A percentile compares a stretch with the other conserved stretches of the same genome.
Conservation (phyloP, 495 filamentous ascomycete genomes). For the Podospora conica region DNA sequence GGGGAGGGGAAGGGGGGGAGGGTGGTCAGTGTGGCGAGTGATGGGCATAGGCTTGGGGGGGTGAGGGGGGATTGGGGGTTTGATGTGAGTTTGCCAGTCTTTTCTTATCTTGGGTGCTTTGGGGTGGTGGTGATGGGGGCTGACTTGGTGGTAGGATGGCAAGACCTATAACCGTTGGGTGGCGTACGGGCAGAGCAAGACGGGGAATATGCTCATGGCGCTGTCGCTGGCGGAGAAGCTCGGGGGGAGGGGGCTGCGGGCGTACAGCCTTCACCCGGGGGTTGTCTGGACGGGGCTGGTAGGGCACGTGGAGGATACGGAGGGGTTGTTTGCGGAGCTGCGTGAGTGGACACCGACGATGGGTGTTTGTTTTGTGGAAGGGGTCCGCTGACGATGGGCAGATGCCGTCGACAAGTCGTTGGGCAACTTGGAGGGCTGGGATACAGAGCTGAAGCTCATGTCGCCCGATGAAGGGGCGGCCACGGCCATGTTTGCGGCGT, state of each 20-base stretch:
- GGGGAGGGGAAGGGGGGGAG: constrained; percentile 19
- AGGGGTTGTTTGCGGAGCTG: constrained; percentile 16
- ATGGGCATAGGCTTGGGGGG: constrained; percentile 41
- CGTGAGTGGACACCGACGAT: no score
- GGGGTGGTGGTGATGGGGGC: not conserved
- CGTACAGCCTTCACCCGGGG: constrained; percentile 44
- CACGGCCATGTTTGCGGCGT: constrained; percentile 48
- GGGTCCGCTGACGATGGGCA: not conserved
- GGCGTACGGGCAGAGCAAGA: constrained; percentile 47
- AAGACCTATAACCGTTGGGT: constrained; percentile 42
- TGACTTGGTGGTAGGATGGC: no score
- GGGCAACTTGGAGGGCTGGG: constrained; percentile 29
- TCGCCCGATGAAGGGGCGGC: constrained; percentile 42
- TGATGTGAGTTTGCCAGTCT: constrained; percentile 22
- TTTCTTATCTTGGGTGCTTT: not conserved
- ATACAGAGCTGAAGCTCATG: constrained; percentile 33
- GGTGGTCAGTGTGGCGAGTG: constrained; percentile 36
- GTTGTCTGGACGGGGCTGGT: constrained; percentile 28
- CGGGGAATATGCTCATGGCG: constrained; percentile 49
- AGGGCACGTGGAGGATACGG: constrained; percentile 27
- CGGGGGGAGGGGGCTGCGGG: constrained; percentile 21
- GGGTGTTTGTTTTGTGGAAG: not conserved
- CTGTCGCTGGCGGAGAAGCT: constrained; percentile 40
- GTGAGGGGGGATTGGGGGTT: constrained; percentile 45
- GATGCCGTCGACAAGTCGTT: constrained; percentile 13